These are phyloP conservation scores for Exsudoporus frostii DNA, from an alignment of 768 basidiomycete genomes.

Conservation along the genomic window DNA sequence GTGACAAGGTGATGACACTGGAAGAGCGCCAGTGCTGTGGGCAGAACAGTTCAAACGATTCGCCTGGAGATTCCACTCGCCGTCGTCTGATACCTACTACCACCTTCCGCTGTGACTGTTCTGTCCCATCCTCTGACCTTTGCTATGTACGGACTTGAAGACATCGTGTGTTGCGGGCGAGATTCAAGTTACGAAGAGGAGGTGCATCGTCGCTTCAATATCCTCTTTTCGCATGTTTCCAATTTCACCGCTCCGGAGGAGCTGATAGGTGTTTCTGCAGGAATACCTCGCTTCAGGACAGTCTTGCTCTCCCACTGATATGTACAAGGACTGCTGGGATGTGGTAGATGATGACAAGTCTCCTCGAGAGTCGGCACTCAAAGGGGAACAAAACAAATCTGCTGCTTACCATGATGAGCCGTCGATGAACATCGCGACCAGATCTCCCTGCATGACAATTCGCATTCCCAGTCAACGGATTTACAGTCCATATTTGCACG, in stretches of 20 bases:
- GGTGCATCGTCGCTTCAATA: background rate
- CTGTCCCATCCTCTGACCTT: background rate
- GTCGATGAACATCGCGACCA: background rate
- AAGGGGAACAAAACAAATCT: background rate
- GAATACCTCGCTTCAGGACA: background rate
- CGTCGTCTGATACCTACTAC: background rate
- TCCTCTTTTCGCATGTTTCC: background rate
- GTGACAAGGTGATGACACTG: background rate
- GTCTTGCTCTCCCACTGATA: background rate
- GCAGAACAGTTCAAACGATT: too few relatives aligned
- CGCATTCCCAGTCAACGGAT: background rate
- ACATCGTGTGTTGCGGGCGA: background rate
- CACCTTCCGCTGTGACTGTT: too few relatives aligned
- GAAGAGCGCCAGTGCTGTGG: background rate
- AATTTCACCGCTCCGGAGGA: background rate
- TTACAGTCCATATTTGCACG: background rate
- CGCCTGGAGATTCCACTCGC: background rate
- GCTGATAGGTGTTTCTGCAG: background rate
- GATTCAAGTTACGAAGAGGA: background rate
- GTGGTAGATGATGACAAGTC: background rate
- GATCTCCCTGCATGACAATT: accelerated
- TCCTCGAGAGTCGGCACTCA: background rate
- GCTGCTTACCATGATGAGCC: background rate
- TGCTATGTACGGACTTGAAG: background rate
- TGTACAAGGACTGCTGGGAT: background rate